Evolutionary conservation across 2,329 filamentous ascomycete genomes (phyloP).

Genomic region (Coleophoma eucalyptorum): DNA sequence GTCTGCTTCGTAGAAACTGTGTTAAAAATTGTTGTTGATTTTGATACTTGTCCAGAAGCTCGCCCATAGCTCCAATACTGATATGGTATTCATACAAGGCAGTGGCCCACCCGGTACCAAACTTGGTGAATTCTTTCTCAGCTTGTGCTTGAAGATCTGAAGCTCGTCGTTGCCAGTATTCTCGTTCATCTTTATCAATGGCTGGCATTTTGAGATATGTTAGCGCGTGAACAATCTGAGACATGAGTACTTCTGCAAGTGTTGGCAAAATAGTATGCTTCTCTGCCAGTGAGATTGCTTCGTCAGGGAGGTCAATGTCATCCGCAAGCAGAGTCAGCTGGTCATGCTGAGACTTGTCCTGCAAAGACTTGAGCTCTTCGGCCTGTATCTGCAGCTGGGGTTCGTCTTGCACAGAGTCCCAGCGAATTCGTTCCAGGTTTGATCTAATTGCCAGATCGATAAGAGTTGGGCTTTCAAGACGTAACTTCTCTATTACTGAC

Average conservation of each 20-base stretch:
- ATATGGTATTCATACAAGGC: slow-evolving; percentile 81
- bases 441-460: slow-evolving; percentile 55
- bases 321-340: slow-evolving; percentile 39
- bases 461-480: slow-evolving; percentile 45
- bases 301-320: slow-evolving; percentile 48
- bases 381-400: slow-evolving; percentile 43
- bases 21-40: slow-evolving; percentile 72
- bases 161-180: slow-evolving; percentile 3
- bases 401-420: slow-evolving; percentile 49
- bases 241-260: slow-evolving; percentile 44
- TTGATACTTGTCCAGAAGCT: slow-evolving; percentile 66
- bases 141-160: slow-evolving; percentile 21
- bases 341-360: slow-evolving; percentile 37
- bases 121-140: slow-evolving; percentile 42
- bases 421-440: slow-evolving; percentile 55
- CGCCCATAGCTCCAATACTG: slow-evolving; percentile 58
- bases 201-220: neutral
- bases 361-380: slow-evolving; percentile 37
- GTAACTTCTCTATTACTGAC: slow-evolving; percentile 38
- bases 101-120: slow-evolving; percentile 50
- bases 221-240: slow-evolving; percentile 13
- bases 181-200: slow-evolving; percentile 6
- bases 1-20: slow-evolving; percentile 69
- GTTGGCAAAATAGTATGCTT: slow-evolving; percentile 59
- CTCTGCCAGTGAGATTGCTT: slow-evolving; percentile 59